phyloP scores from a whole-genome alignment of 805 yeast genomes.

The Cyberlindnera amylophila region DNA sequence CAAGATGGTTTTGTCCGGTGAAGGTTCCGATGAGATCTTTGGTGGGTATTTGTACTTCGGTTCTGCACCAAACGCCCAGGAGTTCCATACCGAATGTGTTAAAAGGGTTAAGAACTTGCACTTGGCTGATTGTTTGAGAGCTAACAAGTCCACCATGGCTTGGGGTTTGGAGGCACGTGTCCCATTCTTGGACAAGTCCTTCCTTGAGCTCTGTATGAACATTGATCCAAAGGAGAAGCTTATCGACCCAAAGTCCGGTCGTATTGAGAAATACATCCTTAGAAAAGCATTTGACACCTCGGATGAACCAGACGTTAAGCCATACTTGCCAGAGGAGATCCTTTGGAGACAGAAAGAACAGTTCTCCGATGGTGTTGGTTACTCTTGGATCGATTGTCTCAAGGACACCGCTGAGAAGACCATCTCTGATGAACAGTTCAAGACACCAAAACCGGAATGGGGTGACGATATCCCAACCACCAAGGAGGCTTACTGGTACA shows the following conservation, averaged over 20 bases:
- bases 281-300: conserved; percentile 97
- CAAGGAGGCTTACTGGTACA: conserved; percentile 99
- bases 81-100: conserved; percentile 94
- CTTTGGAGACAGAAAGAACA: conserved; percentile 99
- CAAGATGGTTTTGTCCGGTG: conserved; percentile 98
- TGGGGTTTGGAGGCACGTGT: conserved; percentile 99
- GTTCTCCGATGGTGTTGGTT: conserved; percentile 99
- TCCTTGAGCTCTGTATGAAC: conserved; percentile 90
- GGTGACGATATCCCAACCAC: conserved; percentile 93
- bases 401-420: conserved; percentile 90
- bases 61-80: conserved; percentile 87
- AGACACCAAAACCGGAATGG: conserved; percentile 93
- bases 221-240: conserved; percentile 90
- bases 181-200: conserved; percentile 94
- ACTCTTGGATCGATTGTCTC: conserved; percentile 97
- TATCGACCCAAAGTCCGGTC: conserved; percentile 65
- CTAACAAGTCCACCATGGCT: conserved; percentile 99
- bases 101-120: conserved; percentile 96
- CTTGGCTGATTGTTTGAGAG: conserved; percentile 95
- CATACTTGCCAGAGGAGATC: conserved; percentile 94
- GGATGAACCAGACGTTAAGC: conserved; percentile 71
- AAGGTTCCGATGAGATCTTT: conserved; percentile 98
- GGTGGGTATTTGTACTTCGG: conserved; percentile 99
- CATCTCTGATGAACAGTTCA: conserved; percentile 86
- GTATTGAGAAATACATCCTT: conserved; percentile 90